Evolutionary conservation across 2,329 filamentous ascomycete species (phyloP).

Genomic region (Hypocrella siamensis): DNA sequence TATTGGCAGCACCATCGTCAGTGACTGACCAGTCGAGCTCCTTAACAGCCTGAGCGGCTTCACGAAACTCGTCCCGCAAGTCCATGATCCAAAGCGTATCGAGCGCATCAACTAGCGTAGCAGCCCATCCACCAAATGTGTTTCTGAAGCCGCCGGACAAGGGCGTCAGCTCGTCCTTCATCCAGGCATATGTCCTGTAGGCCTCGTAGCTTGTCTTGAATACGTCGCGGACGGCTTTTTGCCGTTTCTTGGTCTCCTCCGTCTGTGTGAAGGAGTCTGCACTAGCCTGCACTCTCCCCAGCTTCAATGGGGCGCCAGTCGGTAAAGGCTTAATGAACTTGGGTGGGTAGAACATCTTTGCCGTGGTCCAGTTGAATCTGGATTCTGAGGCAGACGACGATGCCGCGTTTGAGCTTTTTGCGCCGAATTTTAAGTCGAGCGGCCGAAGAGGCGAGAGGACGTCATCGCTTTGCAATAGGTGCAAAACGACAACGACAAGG

Average conservation of each 20-base stretch:
- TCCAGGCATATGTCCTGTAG: conserved; percentile 36
- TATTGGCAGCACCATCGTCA: conserved; percentile 23
- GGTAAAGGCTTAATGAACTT: conserved; percentile 16
- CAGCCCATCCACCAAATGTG: conserved; percentile 38
- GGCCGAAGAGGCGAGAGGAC: conserved; percentile 2
- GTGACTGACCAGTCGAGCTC: conserved; percentile 36
- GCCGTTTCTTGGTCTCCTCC: conserved; percentile 12
- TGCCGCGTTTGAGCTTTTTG: neutral
- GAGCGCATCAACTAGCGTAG: conserved; percentile 43
- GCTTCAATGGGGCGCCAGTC: conserved; percentile 7
- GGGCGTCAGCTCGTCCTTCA: conserved; percentile 35
- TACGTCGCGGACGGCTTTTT: conserved; percentile 20
- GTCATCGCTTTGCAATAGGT: conserved; percentile 7
- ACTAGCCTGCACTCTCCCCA: conserved; percentile 16
- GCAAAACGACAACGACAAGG: conserved; percentile 9
- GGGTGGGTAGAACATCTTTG: conserved; percentile 13
- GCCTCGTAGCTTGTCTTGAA: conserved; percentile 31
- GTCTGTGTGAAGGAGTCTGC: conserved; percentile 8
- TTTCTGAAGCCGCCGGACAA: conserved; percentile 28
- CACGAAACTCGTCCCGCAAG: conserved; percentile 37
- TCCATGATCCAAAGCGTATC: conserved; percentile 51
- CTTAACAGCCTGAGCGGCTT: conserved; percentile 32
- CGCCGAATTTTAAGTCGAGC: neutral
- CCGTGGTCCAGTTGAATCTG: conserved; percentile 15
- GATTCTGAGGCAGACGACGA: neutral